A percentile compares a stretch with the other conserved stretches of the same genome.
Evolutionary conservation across 169 alveolate genomes (phyloP).

Genomic region (Cryptosporidium bovis): DNA sequence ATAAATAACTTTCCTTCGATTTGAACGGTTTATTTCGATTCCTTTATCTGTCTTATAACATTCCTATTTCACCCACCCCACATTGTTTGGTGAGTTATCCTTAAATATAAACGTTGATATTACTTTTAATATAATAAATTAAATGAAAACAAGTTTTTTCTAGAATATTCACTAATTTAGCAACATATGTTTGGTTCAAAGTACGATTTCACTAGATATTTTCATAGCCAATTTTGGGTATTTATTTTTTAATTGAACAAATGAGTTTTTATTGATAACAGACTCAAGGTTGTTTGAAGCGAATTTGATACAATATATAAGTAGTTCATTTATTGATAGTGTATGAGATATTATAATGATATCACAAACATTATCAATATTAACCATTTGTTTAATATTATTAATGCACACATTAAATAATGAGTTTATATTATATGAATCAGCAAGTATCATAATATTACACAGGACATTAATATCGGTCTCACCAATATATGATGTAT

Average conservation of each 20-base stretch:
- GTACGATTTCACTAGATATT: conserved; percentile 7
- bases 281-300: conserved; percentile 40
- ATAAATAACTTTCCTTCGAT: too few species aligned
- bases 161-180: not conserved
- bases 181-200: not conserved
- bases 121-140: not conserved
- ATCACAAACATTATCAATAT: conserved; percentile 55
- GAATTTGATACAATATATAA: conserved; percentile 41
- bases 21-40: too few species aligned
- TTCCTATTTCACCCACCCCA: too few species aligned
- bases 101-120: not conserved
- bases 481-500: conserved; percentile 56
- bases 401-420: conserved; percentile 30
- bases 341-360: conserved; percentile 33
- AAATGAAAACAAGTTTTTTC: not conserved
- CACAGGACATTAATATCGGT: conserved; percentile 42
- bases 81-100: not conserved
- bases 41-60: too few species aligned
- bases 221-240: conserved; percentile 44
- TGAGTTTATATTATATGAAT: conserved; percentile 33
- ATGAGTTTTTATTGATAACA: conserved; percentile 20
- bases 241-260: conserved; percentile 2
- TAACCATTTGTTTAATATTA: conserved; percentile 25
- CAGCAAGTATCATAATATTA: conserved; percentile 45
- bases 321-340: not conserved